Conservation (phyloP, 2,329 filamentous ascomycete species). For the Neophaeococcomyces aloes region DNA sequence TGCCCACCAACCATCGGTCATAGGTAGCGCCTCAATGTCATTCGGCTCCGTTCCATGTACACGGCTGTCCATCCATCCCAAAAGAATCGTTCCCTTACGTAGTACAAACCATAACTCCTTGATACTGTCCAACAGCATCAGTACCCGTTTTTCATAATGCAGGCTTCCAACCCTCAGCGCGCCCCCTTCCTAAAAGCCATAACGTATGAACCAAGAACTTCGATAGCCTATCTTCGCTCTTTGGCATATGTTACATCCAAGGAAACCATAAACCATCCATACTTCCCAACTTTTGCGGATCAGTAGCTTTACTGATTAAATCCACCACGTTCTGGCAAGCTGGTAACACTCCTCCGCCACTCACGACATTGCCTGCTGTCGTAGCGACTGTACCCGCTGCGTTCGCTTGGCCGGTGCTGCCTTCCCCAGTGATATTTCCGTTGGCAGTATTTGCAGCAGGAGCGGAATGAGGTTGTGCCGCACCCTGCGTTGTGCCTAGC, state of each 20-base stretch:
- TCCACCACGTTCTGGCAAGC: conserved; percentile 97
- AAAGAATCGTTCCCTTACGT: too few relatives aligned
- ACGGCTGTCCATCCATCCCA: too few relatives aligned
- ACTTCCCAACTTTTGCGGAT: conserved; percentile 76
- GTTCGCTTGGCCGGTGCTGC: not conserved
- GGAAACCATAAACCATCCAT: conserved; percentile 97
- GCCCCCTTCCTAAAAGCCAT: too few relatives aligned
- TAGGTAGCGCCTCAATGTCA: too few relatives aligned
- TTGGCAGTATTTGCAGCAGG: conserved; percentile 2
- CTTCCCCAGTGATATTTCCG: not conserved
- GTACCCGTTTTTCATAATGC: too few relatives aligned
- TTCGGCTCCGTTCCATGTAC: too few relatives aligned
- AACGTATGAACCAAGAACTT: not conserved
- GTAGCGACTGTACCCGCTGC: conserved; percentile 9
- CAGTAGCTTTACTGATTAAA: conserved; percentile 80
- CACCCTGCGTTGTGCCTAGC: conserved; percentile 52
- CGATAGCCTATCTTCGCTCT: not conserved
- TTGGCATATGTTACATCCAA: conserved; percentile 54
- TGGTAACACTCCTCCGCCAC: conserved; percentile 55
- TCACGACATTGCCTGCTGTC: not conserved
- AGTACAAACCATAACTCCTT: too few relatives aligned
- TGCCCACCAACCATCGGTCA: too few relatives aligned
- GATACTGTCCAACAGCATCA: too few relatives aligned
- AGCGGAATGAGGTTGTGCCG: not conserved
- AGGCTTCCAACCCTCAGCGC: too few relatives aligned